Evolutionary conservation across 495 filamentous ascomycete species (phyloP), one percentile per base, ranked within the genome.

Genomic region (Penicillium parvum): DNA sequence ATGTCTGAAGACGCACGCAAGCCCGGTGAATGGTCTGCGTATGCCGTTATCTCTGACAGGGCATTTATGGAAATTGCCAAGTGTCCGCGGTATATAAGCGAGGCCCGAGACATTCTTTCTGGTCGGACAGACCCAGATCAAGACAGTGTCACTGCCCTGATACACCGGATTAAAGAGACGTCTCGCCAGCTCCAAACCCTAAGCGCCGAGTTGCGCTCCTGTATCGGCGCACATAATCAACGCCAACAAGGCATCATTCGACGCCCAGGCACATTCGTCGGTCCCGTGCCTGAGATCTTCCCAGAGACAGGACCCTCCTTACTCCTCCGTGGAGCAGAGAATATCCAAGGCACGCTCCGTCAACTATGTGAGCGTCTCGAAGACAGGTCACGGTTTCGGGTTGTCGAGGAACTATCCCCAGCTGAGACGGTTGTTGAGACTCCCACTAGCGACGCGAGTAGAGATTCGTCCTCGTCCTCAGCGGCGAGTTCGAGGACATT

Each of bases 11-110:
- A 65, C 29, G 39, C 57, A 3, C 45, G 46, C 12, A 61, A 57
- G 28, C 43, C 52, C 1, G 53, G 56, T 8, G 55, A 56, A 14
- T 53, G 49, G 53, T 48, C 50, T 10, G 46, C 39, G 0, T 64
- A 60, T 39, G 53, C 52, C 3, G 40, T 52, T 11, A 48, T 52
- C 20, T 53, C 45, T 4, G 61, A 64, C 14, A 45, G 52, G 7
- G 45, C 42, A 0, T 63, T 62, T 17, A 60, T 60, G 45, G 63
- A 66, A 32, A 58, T 62, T 9, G 52, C 45, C 32, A 61, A 62
- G 32, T 64, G 58, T 26, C 63, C 63, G 1, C 46, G 63, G 6
- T 64, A 62, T 35, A 55, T 64, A 22, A 57, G 49, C 17, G 55
- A 64, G 17, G 41, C 55, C 1, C 50, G 49, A 7, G 49, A 58